Evolutionary conservation across 495 filamentous ascomycete species (phyloP).

Genomic region (Lineolata rhizophorae): DNA sequence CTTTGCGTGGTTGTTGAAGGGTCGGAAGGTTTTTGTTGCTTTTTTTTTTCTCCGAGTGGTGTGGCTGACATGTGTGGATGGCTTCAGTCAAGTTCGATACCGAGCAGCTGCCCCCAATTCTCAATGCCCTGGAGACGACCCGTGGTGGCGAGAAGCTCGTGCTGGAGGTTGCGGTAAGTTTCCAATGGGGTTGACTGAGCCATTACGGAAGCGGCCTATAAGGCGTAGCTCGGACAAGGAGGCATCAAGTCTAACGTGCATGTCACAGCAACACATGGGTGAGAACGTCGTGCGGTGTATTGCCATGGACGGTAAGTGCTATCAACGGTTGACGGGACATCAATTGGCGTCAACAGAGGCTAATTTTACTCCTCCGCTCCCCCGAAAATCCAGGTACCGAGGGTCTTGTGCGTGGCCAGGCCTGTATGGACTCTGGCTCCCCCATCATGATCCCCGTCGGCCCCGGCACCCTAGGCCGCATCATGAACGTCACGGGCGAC

Average conservation of each 20-base stretch:
- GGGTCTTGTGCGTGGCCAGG: conserved; percentile 83
- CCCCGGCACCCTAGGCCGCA: conserved; percentile 84
- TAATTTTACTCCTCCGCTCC: conserved; percentile 3
- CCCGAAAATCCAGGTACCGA: conserved; percentile 55
- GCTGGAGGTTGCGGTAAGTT: conserved; percentile 83
- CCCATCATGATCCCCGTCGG: conserved; percentile 98
- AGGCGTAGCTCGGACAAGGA: conserved; percentile 9
- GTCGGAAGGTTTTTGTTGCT: too few relatives aligned
- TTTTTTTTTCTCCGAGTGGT: too few relatives aligned
- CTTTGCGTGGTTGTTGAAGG: too few relatives aligned
- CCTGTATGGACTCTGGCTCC: conserved; percentile 67
- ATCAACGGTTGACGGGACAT: neutral
- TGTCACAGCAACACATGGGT: conserved; percentile 92
- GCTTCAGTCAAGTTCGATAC: conserved; percentile 75
- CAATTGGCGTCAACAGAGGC: conserved; percentile 3
- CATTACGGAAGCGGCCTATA: too few relatives aligned
- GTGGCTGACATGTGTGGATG: too few relatives aligned
- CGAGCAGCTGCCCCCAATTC: conserved; percentile 85
- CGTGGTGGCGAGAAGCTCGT: conserved; percentile 90
- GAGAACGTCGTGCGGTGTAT: conserved; percentile 98
- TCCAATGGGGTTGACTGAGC: too few relatives aligned
- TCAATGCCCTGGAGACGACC: conserved; percentile 80
- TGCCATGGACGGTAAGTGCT: conserved; percentile 91
- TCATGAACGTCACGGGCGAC: conserved; percentile 99
- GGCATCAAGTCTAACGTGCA: conserved; percentile 22